Percentiles rank a stretch among this genome's conserved stretches.
These are phyloP conservation scores for Phaeomoniella chlamydospora DNA, from an alignment of 2,329 filamentous ascomycete species.

Conservation along the genomic window DNA sequence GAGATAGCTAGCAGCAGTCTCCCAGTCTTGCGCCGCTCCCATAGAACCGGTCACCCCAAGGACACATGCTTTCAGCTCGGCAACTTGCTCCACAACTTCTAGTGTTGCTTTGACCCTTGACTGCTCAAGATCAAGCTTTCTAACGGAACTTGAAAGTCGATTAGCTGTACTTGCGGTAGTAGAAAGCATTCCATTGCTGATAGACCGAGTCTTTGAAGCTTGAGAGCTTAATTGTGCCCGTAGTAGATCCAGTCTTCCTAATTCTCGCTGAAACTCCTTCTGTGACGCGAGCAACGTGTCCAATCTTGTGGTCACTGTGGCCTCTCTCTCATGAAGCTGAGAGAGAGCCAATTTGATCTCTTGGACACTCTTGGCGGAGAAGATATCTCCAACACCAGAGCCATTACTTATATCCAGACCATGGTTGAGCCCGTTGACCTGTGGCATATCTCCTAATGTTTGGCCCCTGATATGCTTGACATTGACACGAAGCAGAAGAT, in stretches of 20 bases:
- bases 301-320: slow-evolving; percentile 57
- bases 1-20: slow-evolving; percentile 83
- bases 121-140: slow-evolving; percentile 80
- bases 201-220: slow-evolving; percentile 63
- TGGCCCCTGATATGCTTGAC: neutral
- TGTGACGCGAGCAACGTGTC: slow-evolving; percentile 69
- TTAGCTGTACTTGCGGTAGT: slow-evolving; percentile 73
- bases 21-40: slow-evolving; percentile 97
- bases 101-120: slow-evolving; percentile 80
- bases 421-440: neutral
- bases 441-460: neutral
- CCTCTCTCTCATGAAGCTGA: slow-evolving; percentile 62
- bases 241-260: slow-evolving; percentile 75
- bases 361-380: slow-evolving; percentile 57
- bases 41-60: slow-evolving; percentile 89
- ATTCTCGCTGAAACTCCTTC: slow-evolving; percentile 71
- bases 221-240: slow-evolving; percentile 81
- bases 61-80: slow-evolving; percentile 91
- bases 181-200: slow-evolving; percentile 84
- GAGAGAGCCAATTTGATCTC: slow-evolving; percentile 69
- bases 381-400: slow-evolving; percentile 28
- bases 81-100: slow-evolving; percentile 85
- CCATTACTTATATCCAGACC: neutral
- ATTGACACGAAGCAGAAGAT: neutral
- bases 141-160: slow-evolving; percentile 74